phyloP scores from a whole-genome alignment of 345 rosid genomes.

The Noccaea bulbosa region DNA sequence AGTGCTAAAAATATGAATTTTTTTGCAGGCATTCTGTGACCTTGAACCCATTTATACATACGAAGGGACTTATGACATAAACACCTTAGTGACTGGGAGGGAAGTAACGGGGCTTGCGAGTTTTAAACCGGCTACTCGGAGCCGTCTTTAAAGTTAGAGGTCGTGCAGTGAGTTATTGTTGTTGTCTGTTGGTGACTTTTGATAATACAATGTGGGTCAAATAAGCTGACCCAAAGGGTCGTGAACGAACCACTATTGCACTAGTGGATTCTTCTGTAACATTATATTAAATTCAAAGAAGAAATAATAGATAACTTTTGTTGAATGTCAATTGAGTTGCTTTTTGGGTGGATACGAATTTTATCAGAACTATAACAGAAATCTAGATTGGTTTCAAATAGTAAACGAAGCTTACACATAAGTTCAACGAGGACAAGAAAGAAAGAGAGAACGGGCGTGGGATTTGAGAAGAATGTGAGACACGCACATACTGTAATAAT shows the following conservation, averaged over 20 bases:
- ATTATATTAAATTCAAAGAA: background rate
- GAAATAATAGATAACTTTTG: constrained; percentile 1
- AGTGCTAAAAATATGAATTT: constrained; percentile 6
- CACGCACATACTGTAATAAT: no score
- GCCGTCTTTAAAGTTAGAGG: constrained; percentile 61
- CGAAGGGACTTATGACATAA: constrained; percentile 95
- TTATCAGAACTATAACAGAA: no score
- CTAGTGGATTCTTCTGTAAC: background rate
- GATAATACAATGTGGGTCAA: constrained; percentile 13
- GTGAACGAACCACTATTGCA: constrained; percentile 4
- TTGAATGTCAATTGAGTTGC: background rate
- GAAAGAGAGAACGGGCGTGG: background rate
- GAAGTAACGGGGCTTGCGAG: constrained; percentile 90
- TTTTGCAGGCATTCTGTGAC: constrained; percentile 92
- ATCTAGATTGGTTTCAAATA: no score
- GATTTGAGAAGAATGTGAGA: constrained; percentile 6
- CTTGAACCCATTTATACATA: constrained; percentile 94
- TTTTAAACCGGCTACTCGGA: constrained; percentile 73
- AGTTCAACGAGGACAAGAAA: background rate
- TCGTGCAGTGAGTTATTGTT: constrained; percentile 29
- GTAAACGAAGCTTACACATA: background rate
- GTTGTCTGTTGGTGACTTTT: constrained; percentile 18
- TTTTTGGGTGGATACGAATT: background rate
- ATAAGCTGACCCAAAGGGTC: constrained; percentile 1
- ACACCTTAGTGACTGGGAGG: constrained; percentile 86